A percentile compares a stretch with the other conserved stretches of the same genome.
Conservation (phyloP, 2,329 filamentous ascomycete genomes). For the Colletotrichum simmondsii region DNA sequence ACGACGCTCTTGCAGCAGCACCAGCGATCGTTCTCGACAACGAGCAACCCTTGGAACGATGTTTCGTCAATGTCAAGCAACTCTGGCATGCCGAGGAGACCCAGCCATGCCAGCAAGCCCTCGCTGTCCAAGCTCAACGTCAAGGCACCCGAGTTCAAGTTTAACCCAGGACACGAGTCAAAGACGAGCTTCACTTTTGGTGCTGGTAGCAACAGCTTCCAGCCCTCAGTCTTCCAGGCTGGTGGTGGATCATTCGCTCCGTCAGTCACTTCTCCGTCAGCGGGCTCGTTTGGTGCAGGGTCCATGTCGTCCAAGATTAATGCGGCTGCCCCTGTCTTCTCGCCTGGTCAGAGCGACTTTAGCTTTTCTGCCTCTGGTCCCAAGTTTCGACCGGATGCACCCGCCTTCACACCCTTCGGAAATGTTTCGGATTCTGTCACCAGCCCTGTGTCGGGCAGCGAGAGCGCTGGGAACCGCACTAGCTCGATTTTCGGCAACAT, state of each 20-base stretch:
- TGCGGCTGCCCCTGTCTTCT: slow-evolving; percentile 76
- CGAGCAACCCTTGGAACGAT: slow-evolving; percentile 74
- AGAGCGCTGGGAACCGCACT: slow-evolving; percentile 51
- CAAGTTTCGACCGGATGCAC: slow-evolving; percentile 81
- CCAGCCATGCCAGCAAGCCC: slow-evolving; percentile 74
- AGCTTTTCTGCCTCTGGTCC: slow-evolving; percentile 75
- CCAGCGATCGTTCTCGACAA: slow-evolving; percentile 64
- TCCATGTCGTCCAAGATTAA: slow-evolving; percentile 70
- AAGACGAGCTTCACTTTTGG: slow-evolving; percentile 63
- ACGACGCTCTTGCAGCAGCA: slow-evolving; percentile 56
- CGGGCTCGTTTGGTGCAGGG: slow-evolving; percentile 50
- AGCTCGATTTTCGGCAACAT: slow-evolving; percentile 78
- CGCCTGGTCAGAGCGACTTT: slow-evolving; percentile 73
- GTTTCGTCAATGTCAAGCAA: slow-evolving; percentile 52
- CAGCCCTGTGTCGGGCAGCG: slow-evolving; percentile 58
- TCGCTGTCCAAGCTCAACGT: slow-evolving; percentile 88
- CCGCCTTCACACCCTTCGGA: slow-evolving; percentile 75
- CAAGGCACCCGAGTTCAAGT: slow-evolving; percentile 88
- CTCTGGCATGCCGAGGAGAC: slow-evolving; percentile 47
- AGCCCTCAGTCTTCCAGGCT: slow-evolving; percentile 60
- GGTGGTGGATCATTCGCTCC: slow-evolving; percentile 42
- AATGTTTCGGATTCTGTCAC: slow-evolving; percentile 59
- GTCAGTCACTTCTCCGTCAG: slow-evolving; percentile 46
- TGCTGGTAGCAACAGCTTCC: slow-evolving; percentile 53
- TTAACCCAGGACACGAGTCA: slow-evolving; percentile 68